Evolutionary conservation across 1,139 yeast genomes (phyloP).

Genomic region (Sugiyamaella neomexicana): DNA sequence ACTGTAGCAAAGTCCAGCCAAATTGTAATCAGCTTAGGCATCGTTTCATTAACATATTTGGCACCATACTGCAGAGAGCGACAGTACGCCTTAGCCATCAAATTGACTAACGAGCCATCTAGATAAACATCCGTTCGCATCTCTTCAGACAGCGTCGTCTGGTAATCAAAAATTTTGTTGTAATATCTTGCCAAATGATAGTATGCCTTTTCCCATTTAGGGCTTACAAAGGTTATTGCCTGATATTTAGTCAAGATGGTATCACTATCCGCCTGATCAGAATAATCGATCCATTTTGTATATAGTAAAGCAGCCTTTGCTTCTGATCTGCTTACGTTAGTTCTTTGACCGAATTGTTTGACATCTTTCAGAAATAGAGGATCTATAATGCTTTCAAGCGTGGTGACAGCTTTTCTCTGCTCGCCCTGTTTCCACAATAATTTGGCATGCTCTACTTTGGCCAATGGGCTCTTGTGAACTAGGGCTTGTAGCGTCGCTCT

Average conservation of each 20-base stretch:
- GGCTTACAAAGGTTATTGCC: slow-evolving; percentile 57
- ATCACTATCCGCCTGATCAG: slow-evolving; percentile 79
- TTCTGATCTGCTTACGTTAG: slow-evolving; percentile 24
- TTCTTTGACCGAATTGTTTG: slow-evolving; percentile 15
- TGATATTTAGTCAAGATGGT: slow-evolving; percentile 71
- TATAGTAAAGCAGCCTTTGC: slow-evolving; percentile 58
- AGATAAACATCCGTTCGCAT: slow-evolving; percentile 38
- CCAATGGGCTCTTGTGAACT: slow-evolving; percentile 48
- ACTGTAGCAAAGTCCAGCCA: slow-evolving; percentile 84
- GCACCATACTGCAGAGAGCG: slow-evolving; percentile 70
- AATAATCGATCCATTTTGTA: slow-evolving; percentile 85
- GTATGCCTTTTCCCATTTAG: slow-evolving; percentile 74
- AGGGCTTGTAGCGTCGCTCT: slow-evolving; percentile 70
- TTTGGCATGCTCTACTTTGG: slow-evolving; percentile 79
- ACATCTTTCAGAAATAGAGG: slow-evolving; percentile 27
- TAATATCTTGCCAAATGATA: slow-evolving; percentile 79
- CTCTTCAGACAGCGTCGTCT: slow-evolving; percentile 42
- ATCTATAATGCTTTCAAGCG: slow-evolving; percentile 51
- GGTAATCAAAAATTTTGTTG: slow-evolving; percentile 72
- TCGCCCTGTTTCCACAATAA: slow-evolving; percentile 90
- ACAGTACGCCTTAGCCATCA: slow-evolving; percentile 63
- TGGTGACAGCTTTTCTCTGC: slow-evolving; percentile 78
- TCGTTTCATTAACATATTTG: slow-evolving; percentile 72
- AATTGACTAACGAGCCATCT: slow-evolving; percentile 65
- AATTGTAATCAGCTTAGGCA: slow-evolving; percentile 84